Conservation (phyloP, 2,329 filamentous ascomycete species). For the Fusarium graminum region DNA sequence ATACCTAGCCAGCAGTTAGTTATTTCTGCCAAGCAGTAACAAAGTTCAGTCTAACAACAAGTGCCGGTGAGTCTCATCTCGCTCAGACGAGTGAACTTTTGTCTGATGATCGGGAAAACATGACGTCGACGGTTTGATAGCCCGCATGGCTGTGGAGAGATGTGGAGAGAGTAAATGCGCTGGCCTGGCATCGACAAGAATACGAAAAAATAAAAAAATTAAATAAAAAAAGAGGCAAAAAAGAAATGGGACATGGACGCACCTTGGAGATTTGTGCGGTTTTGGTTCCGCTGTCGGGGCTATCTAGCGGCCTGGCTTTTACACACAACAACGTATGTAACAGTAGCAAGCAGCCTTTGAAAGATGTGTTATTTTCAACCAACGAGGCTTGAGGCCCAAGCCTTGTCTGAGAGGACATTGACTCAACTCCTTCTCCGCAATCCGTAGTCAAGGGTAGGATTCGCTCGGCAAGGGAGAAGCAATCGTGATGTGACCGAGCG, state of each 20-base stretch:
- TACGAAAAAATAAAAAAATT: slow-evolving; percentile 13
- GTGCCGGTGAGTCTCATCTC: slow-evolving; percentile 22
- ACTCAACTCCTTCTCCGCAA: too few species aligned
- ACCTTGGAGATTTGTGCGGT: slow-evolving; percentile 15
- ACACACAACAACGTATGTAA: too few species aligned
- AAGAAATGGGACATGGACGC: slow-evolving; percentile 10
- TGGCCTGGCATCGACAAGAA: slow-evolving; percentile 10
- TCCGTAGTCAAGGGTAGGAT: too few species aligned
- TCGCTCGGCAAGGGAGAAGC: neutral
- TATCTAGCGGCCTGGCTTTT: too few species aligned
- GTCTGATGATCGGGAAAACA: slow-evolving; percentile 21
- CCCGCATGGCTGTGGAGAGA: slow-evolving; percentile 21
- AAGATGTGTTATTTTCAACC: too few species aligned
- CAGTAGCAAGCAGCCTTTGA: too few species aligned
- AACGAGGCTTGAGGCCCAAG: too few species aligned
- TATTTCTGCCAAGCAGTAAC: neutral
- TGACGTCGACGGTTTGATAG: slow-evolving; percentile 42
- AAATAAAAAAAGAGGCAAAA: neutral
- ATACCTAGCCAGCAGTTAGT: neutral
- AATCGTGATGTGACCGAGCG: neutral
- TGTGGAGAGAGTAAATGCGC: slow-evolving; percentile 3
- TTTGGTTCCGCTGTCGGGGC: slow-evolving; percentile 16
- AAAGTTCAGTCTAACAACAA: slow-evolving; percentile 26
- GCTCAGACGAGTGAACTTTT: slow-evolving; percentile 10
- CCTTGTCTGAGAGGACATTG: too few species aligned